Percentiles rank a stretch among this genome's conserved stretches.
These are phyloP conservation scores for Sequoia sempervirens DNA, from an alignment of 75 land plant genomes.

Conservation along the genomic window DNA sequence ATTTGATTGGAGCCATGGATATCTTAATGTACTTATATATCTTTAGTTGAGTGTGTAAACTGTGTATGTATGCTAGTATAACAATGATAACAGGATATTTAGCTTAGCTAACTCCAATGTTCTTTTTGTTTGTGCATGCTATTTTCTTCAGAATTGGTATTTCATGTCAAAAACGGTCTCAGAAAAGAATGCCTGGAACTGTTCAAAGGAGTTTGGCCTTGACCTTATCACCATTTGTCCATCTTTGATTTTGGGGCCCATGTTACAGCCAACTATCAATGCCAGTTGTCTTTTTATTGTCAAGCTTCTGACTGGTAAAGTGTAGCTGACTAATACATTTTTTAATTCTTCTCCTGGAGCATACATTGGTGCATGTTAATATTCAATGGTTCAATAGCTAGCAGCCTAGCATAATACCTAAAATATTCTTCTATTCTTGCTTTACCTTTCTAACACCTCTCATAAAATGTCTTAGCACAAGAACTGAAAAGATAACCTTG, in stretches of 20 bases:
- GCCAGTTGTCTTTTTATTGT: conserved; percentile 49
- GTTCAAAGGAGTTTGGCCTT: conserved; percentile 37
- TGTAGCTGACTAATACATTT: background rate
- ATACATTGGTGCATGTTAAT: background rate
- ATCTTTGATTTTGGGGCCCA: conserved; percentile 56
- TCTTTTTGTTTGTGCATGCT: background rate
- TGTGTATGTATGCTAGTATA: background rate
- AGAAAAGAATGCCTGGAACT: conserved; percentile 65
- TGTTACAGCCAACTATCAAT: conserved; percentile 64
- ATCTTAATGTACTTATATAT: background rate
- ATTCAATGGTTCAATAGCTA: background rate
- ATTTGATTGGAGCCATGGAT: background rate
- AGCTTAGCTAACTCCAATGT: background rate
- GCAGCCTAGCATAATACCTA: background rate
- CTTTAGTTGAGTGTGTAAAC: background rate
- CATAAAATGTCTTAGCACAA: background rate
- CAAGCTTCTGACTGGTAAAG: conserved; percentile 47
- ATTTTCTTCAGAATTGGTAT: conserved; percentile 66
- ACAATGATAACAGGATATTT: background rate
- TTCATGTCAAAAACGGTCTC: conserved; percentile 70
- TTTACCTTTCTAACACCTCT: background rate
- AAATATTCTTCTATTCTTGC: background rate
- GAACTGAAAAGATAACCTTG: background rate
- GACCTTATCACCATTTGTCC: conserved; percentile 71
- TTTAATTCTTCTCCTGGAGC: background rate